phyloP scores from a whole-genome alignment of 495 filamentous ascomycete genomes.

The Wilcoxina mikolae region DNA sequence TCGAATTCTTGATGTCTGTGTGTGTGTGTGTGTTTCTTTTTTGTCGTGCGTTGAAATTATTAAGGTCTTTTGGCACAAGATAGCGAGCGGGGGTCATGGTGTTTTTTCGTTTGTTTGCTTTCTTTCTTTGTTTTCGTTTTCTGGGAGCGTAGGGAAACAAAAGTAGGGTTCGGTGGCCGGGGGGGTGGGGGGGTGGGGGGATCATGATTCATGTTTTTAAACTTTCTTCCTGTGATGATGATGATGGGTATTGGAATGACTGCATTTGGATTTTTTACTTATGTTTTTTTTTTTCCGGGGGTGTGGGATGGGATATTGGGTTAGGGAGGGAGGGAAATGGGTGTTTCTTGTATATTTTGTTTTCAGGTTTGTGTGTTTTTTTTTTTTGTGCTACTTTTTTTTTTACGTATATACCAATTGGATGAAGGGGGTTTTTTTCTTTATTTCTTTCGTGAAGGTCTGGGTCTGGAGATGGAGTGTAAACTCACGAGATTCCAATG shows the following conservation, averaged over 20 bases:
- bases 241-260: neutral
- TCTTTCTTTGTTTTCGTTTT: neutral
- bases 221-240: neutral
- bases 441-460: neutral
- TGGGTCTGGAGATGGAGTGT: too few species aligned
- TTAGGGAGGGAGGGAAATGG: neutral
- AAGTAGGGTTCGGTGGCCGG: too few species aligned
- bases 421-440: neutral
- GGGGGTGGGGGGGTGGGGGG: neutral
- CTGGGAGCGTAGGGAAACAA: too few species aligned
- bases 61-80: too few species aligned
- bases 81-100: neutral
- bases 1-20: too few species aligned
- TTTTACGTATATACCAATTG: constrained; percentile 1
- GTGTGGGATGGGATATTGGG: too few species aligned
- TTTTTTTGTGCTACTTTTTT: constrained; percentile 6
- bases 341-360: neutral
- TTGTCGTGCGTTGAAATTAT: too few species aligned
- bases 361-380: neutral
- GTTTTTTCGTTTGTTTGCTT: too few species aligned
- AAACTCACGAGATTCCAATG: too few species aligned
- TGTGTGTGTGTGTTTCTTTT: neutral
- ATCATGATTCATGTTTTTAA: constrained; percentile 5
- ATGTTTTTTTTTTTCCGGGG: constrained; percentile 6
- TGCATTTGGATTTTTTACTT: constrained; percentile 5